Conservation (phyloP, 257 asterid species). For the Plantago ovata region DNA sequence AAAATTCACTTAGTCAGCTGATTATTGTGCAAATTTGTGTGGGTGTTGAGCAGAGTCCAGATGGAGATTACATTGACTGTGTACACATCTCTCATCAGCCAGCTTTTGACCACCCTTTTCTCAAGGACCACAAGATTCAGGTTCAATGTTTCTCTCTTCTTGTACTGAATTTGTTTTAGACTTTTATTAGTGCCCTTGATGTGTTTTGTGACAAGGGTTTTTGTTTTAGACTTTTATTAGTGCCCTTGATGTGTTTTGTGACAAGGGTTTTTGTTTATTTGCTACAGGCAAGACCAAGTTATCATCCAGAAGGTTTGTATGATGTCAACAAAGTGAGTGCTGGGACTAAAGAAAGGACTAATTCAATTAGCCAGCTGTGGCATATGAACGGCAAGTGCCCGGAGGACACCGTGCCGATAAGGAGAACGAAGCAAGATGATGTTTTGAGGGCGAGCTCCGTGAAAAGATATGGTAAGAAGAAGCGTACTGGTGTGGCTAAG, state of each 20-base stretch:
- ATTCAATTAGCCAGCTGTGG: conserved; percentile 67
- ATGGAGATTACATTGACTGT: conserved; percentile 87
- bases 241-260: neutral
- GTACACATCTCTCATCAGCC: conserved; percentile 79
- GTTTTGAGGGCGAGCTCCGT: conserved; percentile 80
- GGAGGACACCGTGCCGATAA: conserved; percentile 61
- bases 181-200: neutral
- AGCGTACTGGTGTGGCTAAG: conserved; percentile 49
- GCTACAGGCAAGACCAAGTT: conserved; percentile 62
- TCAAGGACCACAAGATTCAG: conserved; percentile 92
- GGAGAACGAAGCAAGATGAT: conserved; percentile 78
- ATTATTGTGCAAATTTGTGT: neutral
- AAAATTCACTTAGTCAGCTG: neutral
- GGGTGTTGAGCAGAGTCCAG: conserved; percentile 62
- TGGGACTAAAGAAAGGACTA: conserved; percentile 35
- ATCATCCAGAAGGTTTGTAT: conserved; percentile 73
- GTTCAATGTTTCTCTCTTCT: conserved; percentile 22
- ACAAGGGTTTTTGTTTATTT: neutral
- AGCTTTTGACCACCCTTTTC: conserved; percentile 89
- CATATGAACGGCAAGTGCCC: conserved; percentile 76
- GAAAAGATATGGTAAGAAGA: conserved; percentile 72
- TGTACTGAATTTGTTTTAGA: neutral
- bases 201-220: no score
- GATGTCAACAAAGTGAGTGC: conserved; percentile 44
- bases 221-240: neutral